Conservation (phyloP, 352 stramenopile genomes). For the Pythium angustatum region DNA sequence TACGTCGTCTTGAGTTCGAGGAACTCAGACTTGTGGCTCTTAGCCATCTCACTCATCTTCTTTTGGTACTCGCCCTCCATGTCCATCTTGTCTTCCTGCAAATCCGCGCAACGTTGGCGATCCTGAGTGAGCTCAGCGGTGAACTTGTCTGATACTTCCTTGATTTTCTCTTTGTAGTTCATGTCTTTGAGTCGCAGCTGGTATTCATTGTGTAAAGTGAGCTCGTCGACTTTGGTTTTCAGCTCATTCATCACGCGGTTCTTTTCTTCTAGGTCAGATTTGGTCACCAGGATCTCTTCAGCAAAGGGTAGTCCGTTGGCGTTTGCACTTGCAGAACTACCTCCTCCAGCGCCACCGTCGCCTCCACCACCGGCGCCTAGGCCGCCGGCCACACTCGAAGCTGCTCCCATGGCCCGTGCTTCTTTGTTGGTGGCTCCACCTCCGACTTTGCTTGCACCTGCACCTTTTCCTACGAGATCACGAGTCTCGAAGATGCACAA, state of each 20-base stretch:
- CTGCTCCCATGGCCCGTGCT: slow-evolving; percentile 30
- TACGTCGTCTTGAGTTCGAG: slow-evolving; percentile 91
- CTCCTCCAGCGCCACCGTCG: slow-evolving; percentile 25
- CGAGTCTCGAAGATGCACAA: slow-evolving; percentile 90
- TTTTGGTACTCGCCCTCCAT: slow-evolving; percentile 92
- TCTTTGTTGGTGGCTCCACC: slow-evolving; percentile 27
- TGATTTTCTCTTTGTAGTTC: slow-evolving; percentile 96
- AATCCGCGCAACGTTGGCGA: slow-evolving; percentile 86
- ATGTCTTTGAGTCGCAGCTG: slow-evolving; percentile 95
- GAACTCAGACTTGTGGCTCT: slow-evolving; percentile 87
- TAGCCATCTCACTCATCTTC: slow-evolving; percentile 89
- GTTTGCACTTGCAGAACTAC: slow-evolving; percentile 39
- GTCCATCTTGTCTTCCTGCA: slow-evolving; percentile 90
- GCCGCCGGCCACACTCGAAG: background rate
- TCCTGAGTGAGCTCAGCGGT: slow-evolving; percentile 93
- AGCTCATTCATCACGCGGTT: slow-evolving; percentile 91
- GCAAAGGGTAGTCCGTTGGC: slow-evolving; percentile 77
- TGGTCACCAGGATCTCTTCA: slow-evolving; percentile 94
- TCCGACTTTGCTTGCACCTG: slow-evolving; percentile 25
- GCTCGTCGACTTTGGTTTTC: slow-evolving; percentile 94
- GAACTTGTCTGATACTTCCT: slow-evolving; percentile 94
- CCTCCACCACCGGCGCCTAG: slow-evolving; percentile 30
- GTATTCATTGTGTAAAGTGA: slow-evolving; percentile 95
- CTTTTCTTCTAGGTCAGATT: slow-evolving; percentile 93
- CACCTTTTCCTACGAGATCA: slow-evolving; percentile 54